These are phyloP conservation scores for Pseudogymnoascus sp. DNA, from an alignment of 2,329 filamentous ascomycete species.

Conservation along the genomic window DNA sequence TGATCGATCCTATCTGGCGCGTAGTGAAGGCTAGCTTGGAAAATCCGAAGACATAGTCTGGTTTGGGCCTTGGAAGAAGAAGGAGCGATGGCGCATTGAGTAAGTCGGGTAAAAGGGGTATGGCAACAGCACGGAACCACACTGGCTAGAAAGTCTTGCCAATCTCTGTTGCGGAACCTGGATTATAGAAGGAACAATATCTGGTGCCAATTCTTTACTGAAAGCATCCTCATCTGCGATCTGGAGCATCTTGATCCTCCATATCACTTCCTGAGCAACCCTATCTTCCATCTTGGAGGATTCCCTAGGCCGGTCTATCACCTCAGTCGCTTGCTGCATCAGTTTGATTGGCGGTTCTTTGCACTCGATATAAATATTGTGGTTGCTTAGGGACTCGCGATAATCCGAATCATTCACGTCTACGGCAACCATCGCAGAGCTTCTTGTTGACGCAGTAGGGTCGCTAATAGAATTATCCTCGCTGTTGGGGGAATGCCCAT, in stretches of 20 bases:
- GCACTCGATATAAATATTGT: neutral
- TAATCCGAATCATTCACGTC: neutral
- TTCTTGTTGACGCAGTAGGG: neutral
- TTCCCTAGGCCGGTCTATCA: neutral
- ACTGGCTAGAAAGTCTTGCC: neutral
- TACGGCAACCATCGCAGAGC: neutral
- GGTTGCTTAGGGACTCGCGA: neutral
- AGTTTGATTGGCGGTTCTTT: neutral
- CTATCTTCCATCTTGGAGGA: neutral
- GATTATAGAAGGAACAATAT: neutral
- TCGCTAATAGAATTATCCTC: neutral
- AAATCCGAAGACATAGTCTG: too few species aligned
- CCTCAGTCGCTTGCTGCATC: neutral
- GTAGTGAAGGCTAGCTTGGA: neutral
- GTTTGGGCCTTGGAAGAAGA: too few species aligned
- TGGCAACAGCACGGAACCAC: neutral
- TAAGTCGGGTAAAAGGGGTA: neutral
- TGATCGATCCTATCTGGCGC: neutral
- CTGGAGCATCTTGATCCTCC: neutral
- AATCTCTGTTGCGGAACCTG: neutral
- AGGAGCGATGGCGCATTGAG: neutral
- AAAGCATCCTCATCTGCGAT: neutral
- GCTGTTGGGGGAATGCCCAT: neutral
- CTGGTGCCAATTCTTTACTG: neutral
- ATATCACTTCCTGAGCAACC: neutral